These are phyloP conservation scores for Melanogaster broomeanus DNA, from an alignment of 768 basidiomycete genomes.

Conservation along the genomic window DNA sequence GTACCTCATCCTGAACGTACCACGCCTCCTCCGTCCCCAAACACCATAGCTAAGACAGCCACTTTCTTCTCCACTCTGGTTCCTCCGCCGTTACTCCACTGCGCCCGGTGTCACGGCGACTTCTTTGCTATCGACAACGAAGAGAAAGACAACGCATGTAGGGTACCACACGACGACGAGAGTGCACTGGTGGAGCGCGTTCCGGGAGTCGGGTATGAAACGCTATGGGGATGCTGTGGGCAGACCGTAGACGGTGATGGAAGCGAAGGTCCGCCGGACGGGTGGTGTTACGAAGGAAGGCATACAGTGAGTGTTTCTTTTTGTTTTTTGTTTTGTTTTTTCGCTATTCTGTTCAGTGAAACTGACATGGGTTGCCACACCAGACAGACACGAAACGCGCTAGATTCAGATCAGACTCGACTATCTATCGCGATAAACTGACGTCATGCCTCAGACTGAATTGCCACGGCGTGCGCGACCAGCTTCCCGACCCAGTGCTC, in stretches of 20 bases:
- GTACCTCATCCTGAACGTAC: conserved; percentile 10
- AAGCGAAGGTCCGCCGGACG: conserved; percentile 81
- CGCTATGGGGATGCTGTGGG: conserved; percentile 75
- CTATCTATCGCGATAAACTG: conserved; percentile 64
- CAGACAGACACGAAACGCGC: conserved; percentile 77
- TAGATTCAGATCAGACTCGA: conserved; percentile 77
- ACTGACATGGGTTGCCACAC: neutral
- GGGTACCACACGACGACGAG: conserved; percentile 78
- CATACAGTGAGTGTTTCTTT: conserved; percentile 52
- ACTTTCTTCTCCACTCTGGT: conserved; percentile 62
- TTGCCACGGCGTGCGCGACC: conserved; percentile 48
- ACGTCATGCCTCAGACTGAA: conserved; percentile 55
- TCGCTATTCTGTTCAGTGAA: neutral
- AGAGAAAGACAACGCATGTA: conserved; percentile 59
- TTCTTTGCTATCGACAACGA: conserved; percentile 74
- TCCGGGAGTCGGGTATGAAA: conserved; percentile 43
- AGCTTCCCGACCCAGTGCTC: conserved; percentile 5
- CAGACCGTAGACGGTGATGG: conserved; percentile 73
- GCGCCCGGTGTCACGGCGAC: conserved; percentile 70
- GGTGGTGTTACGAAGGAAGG: conserved; percentile 84
- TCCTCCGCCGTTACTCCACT: conserved; percentile 72
- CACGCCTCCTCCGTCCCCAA: conserved; percentile 30
- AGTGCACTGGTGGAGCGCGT: conserved; percentile 73
- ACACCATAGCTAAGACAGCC: conserved; percentile 48
- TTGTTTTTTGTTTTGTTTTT: neutral